Percentiles rank a stretch among this genome's conserved stretches.
Evolutionary conservation across 2,329 filamentous ascomycete species (phyloP).

Genomic region (Arthrobotrys pseudoclavata): DNA sequence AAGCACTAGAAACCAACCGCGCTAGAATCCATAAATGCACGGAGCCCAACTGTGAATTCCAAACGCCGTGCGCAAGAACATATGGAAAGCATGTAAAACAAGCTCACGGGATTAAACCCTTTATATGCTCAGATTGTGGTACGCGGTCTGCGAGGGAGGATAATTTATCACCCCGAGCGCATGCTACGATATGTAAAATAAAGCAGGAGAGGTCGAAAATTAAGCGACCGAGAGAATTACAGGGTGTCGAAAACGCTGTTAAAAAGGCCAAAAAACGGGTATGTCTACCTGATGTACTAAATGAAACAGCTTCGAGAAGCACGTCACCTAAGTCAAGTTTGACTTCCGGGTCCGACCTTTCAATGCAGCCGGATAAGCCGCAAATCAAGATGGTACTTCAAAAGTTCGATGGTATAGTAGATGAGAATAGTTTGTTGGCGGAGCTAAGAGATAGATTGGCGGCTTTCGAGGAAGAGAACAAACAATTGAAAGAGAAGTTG

Average conservation of each 20-base stretch:
- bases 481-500: slow-evolving; percentile 6
- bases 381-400: not conserved
- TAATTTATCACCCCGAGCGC: not conserved
- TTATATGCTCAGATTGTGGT: slow-evolving; percentile 9
- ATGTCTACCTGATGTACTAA: not conserved
- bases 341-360: not conserved
- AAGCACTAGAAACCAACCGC: not conserved
- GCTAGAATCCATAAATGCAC: not conserved
- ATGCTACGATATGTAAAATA: not conserved
- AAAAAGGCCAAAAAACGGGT: not conserved
- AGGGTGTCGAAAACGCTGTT: not conserved
- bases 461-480: slow-evolving; percentile 6
- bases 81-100: slow-evolving; percentile 15
- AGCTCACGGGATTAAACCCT: not conserved
- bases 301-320: not conserved
- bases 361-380: not conserved
- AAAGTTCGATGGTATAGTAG: not conserved
- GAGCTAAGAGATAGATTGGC: not conserved
- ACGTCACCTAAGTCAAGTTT: not conserved
- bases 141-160: slow-evolving; percentile 16
- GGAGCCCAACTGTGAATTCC: not conserved
- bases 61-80: not conserved
- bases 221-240: not conserved
- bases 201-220: not conserved
- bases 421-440: not conserved